Conservation (phyloP, 2,329 filamentous ascomycete species). For the Trichoderma sp. region DNA sequence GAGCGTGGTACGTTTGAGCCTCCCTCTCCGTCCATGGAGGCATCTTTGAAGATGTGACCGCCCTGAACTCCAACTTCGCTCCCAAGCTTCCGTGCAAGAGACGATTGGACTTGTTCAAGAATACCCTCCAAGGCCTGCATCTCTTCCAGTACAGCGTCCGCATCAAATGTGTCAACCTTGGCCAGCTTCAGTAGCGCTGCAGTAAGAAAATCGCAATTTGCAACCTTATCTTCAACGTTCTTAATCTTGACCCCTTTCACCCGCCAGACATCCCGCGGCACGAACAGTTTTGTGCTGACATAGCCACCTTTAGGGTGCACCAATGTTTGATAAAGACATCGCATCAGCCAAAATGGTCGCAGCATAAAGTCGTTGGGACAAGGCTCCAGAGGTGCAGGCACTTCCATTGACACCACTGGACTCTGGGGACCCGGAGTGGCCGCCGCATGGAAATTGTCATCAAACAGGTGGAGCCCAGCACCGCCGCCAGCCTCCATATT, state of each 20-base stretch:
- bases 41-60: constrained; percentile 75
- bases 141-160: constrained; percentile 89
- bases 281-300: constrained; percentile 85
- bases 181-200: constrained; percentile 83
- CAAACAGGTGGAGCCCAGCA: constrained; percentile 79
- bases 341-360: constrained; percentile 98
- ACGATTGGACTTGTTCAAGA: constrained; percentile 80
- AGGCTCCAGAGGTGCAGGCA: constrained; percentile 81
- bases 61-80: constrained; percentile 86
- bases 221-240: constrained; percentile 88
- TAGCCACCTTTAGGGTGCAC: constrained; percentile 91
- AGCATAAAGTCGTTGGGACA: constrained; percentile 87
- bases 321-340: constrained; percentile 89
- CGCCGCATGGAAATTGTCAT: constrained; percentile 76
- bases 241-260: constrained; percentile 94
- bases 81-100: constrained; percentile 82
- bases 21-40: constrained; percentile 54
- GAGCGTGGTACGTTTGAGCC: constrained; percentile 54
- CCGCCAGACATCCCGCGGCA: constrained; percentile 90
- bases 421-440: constrained; percentile 68
- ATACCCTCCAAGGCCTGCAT: constrained; percentile 88
- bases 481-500: constrained; percentile 57
- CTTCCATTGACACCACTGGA: constrained; percentile 61
- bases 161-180: constrained; percentile 84
- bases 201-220: constrained; percentile 87